Evolutionary conservation across 2,329 filamentous ascomycete genomes (phyloP), one percentile per base, ranked within the genome.

Genomic region (Pseudofabraea citricarpa): DNA sequence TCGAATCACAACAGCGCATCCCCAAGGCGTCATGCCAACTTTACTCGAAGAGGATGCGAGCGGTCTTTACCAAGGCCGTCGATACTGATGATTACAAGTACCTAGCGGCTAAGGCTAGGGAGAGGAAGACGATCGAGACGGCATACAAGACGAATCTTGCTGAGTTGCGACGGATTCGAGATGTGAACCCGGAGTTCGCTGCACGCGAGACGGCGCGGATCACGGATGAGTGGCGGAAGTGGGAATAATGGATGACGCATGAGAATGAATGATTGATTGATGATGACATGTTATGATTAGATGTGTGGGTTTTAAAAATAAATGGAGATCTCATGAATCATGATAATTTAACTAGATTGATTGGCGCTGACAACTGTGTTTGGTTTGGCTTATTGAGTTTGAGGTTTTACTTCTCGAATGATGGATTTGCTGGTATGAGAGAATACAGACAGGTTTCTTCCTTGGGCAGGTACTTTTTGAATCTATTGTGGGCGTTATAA

Each of bases 31-130:
- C 71, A 18, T 96, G 90, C 58, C 87, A 91, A 62, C 72, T 96
- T 3, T 95, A 93, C 61, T 90, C 86, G 33, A 65, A 75, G 4
- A 76, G 85, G 13, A 95, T 95, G 88, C 75, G 89, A 31, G 72
- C 75, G 0, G 72, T 87, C 1, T 95, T 94, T 59, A 65, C 69
- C 21, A 73, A 79, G 22, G 83, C 85, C 0, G 81, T 87, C 35
- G 69, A 75, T 44, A 73, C 74, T 26, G 76, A 84, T 41, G 86
- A 95, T 56, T 72, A 83, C 44, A 70, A 71, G 19, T 83, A 82
- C 50, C 64, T 95, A 29, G 69, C 73, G 32, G 53, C 50, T 18
- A 78, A 75, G 54, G 68, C 81, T 24, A 66, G 74, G 36, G 79
- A 85, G 52, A 70, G 82, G 52, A 71, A 62, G 63, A 44, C 19